Percentiles rank a stretch among this genome's conserved stretches.
Conservation (phyloP, 768 basidiomycete species). For the Baorangia bicolor region DNA sequence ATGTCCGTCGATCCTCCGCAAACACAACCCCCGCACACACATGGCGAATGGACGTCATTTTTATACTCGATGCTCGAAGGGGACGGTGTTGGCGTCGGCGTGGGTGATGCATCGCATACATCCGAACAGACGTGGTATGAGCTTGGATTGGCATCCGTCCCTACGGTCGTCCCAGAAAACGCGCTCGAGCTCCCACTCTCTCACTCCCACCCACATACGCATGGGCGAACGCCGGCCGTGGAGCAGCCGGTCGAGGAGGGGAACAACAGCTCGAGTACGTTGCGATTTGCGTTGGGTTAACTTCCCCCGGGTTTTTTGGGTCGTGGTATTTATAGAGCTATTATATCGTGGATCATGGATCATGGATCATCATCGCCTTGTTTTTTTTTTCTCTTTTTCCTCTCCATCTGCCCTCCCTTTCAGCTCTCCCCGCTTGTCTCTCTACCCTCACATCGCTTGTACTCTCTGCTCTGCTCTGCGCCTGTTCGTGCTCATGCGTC, state of each 20-base stretch:
- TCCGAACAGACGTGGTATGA: slow-evolving; percentile 30
- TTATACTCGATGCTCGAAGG: slow-evolving; percentile 35
- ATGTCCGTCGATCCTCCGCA: slow-evolving; percentile 16
- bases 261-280: slow-evolving; percentile 28
- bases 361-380: neutral
- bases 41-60: slow-evolving; percentile 35
- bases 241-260: slow-evolving; percentile 24
- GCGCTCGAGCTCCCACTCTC: slow-evolving; percentile 16
- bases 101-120: neutral
- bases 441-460: neutral
- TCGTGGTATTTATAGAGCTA: slow-evolving; percentile 29
- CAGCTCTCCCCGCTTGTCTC: neutral
- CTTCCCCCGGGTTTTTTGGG: neutral
- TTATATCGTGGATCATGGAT: slow-evolving; percentile 16
- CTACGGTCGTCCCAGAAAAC: slow-evolving; percentile 6
- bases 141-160: slow-evolving; percentile 23
- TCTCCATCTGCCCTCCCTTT: neutral
- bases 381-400: neutral
- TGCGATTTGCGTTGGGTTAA: slow-evolving; percentile 33
- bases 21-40: slow-evolving; percentile 4
- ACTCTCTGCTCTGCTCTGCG: neutral
- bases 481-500: neutral
- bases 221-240: neutral
- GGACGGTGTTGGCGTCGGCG: slow-evolving; percentile 21
- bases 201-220: slow-evolving; percentile 1